Evolutionary conservation across 2,329 filamentous ascomycete genomes (phyloP).

Genomic region (Lecanoromycetidae sp.): DNA sequence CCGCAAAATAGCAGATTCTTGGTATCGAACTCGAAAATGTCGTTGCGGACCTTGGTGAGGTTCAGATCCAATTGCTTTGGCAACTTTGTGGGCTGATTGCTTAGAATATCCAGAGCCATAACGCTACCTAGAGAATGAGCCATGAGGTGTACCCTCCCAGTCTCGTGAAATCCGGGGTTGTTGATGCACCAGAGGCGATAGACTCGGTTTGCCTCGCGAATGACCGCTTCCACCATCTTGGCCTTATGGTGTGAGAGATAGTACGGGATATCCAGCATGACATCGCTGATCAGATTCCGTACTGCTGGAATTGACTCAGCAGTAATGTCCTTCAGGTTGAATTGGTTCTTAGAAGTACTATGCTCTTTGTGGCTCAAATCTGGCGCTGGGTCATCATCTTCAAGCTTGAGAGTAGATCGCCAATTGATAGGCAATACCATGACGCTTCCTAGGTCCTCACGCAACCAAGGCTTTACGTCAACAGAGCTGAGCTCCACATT

Average conservation of each 20-base stretch:
- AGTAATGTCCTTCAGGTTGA: slow-evolving; percentile 76
- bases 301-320: slow-evolving; percentile 81
- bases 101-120: slow-evolving; percentile 87
- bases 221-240: slow-evolving; percentile 84
- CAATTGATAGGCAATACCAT: slow-evolving; percentile 94
- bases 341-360: slow-evolving; percentile 50
- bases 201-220: slow-evolving; percentile 86
- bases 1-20: slow-evolving; percentile 80
- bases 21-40: slow-evolving; percentile 82
- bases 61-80: slow-evolving; percentile 34
- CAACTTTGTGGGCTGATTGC: slow-evolving; percentile 66
- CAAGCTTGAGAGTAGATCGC: slow-evolving; percentile 77
- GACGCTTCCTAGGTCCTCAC: slow-evolving; percentile 69
- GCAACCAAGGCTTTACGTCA: slow-evolving; percentile 60
- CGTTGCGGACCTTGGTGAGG: slow-evolving; percentile 31
- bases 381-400: slow-evolving; percentile 57
- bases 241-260: slow-evolving; percentile 94
- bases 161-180: slow-evolving; percentile 70
- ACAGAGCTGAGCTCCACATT: slow-evolving; percentile 71
- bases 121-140: slow-evolving; percentile 89
- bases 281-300: slow-evolving; percentile 87
- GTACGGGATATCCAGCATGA: slow-evolving; percentile 97
- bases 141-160: slow-evolving; percentile 79
- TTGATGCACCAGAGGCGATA: slow-evolving; percentile 91
- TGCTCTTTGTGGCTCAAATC: slow-evolving; percentile 34